Conservation (phyloP, 352 stramenopile species). For the Globisporangium cederbergense region DNA sequence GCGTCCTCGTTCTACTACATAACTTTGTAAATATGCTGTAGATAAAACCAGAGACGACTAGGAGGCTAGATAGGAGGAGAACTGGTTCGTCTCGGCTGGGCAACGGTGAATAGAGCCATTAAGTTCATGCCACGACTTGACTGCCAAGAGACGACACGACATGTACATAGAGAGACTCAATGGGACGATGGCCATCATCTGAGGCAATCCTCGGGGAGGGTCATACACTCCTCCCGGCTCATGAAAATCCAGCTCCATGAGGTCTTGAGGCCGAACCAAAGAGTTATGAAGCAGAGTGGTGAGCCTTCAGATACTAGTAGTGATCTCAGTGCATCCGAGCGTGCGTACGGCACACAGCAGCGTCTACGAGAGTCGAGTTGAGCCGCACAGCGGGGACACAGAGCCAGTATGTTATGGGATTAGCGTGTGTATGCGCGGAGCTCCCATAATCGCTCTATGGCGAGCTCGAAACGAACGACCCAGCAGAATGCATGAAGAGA, state of each 20-base stretch:
- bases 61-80: background rate
- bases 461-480: no score
- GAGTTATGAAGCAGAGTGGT: background rate
- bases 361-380: no score
- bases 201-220: background rate
- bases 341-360: no score
- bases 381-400: no score
- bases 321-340: background rate
- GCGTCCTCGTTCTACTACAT: background rate
- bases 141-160: background rate
- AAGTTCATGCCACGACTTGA: background rate
- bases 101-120: background rate
- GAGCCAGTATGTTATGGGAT: no score
- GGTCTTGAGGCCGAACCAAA: background rate
- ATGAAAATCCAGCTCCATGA: background rate
- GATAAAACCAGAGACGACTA: background rate
- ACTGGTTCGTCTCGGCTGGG: background rate
- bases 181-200: background rate
- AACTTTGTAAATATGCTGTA: background rate
- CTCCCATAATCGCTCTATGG: no score
- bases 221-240: background rate
- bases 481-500: no score
- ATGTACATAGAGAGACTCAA: background rate
- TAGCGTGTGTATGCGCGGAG: no score
- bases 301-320: background rate